These are phyloP conservation scores for Rutstroemia sp. DNA, from an alignment of 2,329 filamentous ascomycete species.

Conservation along the genomic window DNA sequence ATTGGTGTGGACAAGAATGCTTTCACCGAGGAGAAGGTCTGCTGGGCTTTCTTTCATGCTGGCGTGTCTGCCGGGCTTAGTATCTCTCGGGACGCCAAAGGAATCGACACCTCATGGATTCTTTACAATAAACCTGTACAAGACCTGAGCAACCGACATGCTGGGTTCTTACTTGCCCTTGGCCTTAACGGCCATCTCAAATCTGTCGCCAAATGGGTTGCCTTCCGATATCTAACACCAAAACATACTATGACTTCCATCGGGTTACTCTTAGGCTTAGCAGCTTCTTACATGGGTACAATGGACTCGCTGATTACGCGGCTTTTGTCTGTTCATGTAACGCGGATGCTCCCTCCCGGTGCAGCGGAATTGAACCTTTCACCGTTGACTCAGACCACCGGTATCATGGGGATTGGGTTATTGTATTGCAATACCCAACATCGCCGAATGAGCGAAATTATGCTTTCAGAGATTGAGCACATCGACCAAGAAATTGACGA, in stretches of 20 bases:
- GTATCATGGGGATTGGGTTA: slow-evolving; percentile 92
- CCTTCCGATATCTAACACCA: slow-evolving; percentile 97
- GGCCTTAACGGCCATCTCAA: slow-evolving; percentile 94
- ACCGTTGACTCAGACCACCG: slow-evolving; percentile 87
- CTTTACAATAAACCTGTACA: slow-evolving; percentile 87
- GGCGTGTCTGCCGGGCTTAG: slow-evolving; percentile 88
- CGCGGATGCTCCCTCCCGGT: slow-evolving; percentile 83
- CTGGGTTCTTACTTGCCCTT: slow-evolving; percentile 83
- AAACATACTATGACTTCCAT: slow-evolving; percentile 99
- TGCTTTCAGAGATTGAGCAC: slow-evolving; percentile 94
- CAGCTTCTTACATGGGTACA: slow-evolving; percentile 89
- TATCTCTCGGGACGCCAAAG: slow-evolving; percentile 81
- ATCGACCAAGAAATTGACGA: slow-evolving; percentile 74
- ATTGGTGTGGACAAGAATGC: slow-evolving; percentile 84
- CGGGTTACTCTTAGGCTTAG: slow-evolving; percentile 82
- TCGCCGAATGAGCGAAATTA: slow-evolving; percentile 96
- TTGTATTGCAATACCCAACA: slow-evolving; percentile 94
- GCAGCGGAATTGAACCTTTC: slow-evolving; percentile 93
- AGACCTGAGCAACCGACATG: slow-evolving; percentile 92
- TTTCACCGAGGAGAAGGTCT: slow-evolving; percentile 93
- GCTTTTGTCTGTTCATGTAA: slow-evolving; percentile 90
- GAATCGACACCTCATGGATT: slow-evolving; percentile 98
- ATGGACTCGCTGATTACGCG: slow-evolving; percentile 96
- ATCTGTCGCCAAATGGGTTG: slow-evolving; percentile 92
- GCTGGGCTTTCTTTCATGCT: slow-evolving; percentile 98